Evolutionary conservation across 2,329 filamentous ascomycete species (phyloP), one percentile per base, ranked within the genome.

Genomic region (Didymella lethalis): DNA sequence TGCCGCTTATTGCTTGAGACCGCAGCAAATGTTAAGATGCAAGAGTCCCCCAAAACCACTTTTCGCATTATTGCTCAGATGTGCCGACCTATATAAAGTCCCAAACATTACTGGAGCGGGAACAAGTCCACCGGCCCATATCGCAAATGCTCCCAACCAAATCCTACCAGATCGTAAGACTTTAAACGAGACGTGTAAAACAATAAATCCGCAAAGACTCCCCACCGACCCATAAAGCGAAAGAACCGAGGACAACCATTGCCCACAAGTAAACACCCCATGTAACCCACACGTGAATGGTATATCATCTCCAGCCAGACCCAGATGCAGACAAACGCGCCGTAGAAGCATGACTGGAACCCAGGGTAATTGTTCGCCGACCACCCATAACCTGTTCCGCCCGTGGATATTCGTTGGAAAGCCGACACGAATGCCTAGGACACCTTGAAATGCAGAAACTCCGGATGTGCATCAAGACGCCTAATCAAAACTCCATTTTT

Each of bases 381-480:
- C 56, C 50, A 62, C 63, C 68, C 71, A 63, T 67, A 61, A 69
- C 69, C 69, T 67, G 71, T 70, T 69, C 73, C 73, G 54, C 67
- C 73, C 68, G 68, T 55, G 36, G 48, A 55, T 60, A 52, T 55
- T 70, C 63, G 48, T 70, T 75, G 64, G 66, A 75, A 73, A 70
- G 74, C 73, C 73, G 72, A 74, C 68, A 72, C 67, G 61, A 69
- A 76, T 77, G 74, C 75, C 74, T 71, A 70, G 64, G 72, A 78
- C 75, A 77, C 75, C 76, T 74, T 54, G 63, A 72, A 77, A 78
- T 78, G 76, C 75, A 76, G 74, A 73, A 78, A 78, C 76, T 77
- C 76, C 74, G 68, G 67, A 76, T 71, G 74, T 75, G 72, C 74
- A 73, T 77, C 70, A 64, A 72, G 58, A 74, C 69, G 73, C 66